These are phyloP conservation scores for Stipa capillata DNA, from an alignment of 176 grass and related monocot genomes.

Conservation along the genomic window DNA sequence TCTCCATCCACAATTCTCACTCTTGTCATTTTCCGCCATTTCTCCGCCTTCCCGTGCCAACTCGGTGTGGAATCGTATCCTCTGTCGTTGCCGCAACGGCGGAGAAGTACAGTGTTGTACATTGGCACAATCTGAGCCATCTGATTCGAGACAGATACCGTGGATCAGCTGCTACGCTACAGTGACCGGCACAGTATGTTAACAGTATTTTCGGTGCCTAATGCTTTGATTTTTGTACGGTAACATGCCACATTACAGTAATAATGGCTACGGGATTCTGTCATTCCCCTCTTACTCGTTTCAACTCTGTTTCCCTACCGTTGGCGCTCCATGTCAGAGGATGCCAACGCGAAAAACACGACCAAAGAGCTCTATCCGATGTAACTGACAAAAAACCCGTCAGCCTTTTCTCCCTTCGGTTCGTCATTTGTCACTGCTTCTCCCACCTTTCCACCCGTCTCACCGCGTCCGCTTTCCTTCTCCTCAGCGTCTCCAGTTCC, in stretches of 20 bases:
- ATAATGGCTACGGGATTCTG: neutral
- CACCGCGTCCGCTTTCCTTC: neutral
- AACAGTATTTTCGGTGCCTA: too few relatives aligned
- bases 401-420: neutral
- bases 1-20: too few relatives aligned
- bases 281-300: neutral
- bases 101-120: too few relatives aligned
- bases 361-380: neutral
- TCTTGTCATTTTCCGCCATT: too few relatives aligned
- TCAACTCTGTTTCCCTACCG: neutral
- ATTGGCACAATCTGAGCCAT: neutral
- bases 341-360: too few relatives aligned
- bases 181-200: neutral
- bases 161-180: neutral
- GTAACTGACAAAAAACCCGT: neutral
- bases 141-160: neutral
- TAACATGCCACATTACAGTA: neutral
- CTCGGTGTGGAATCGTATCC: too few relatives aligned
- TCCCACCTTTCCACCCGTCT: slow-evolving; percentile 36
- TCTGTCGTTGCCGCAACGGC: too few relatives aligned
- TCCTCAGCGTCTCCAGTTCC: slow-evolving; percentile 16
- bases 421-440: neutral
- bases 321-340: neutral
- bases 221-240: too few relatives aligned
- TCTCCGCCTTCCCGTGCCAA: too few relatives aligned